These are phyloP conservation scores for Cryptococcus sp. DNA, from an alignment of 1,284 basidiomycete genomes.

Conservation along the genomic window DNA sequence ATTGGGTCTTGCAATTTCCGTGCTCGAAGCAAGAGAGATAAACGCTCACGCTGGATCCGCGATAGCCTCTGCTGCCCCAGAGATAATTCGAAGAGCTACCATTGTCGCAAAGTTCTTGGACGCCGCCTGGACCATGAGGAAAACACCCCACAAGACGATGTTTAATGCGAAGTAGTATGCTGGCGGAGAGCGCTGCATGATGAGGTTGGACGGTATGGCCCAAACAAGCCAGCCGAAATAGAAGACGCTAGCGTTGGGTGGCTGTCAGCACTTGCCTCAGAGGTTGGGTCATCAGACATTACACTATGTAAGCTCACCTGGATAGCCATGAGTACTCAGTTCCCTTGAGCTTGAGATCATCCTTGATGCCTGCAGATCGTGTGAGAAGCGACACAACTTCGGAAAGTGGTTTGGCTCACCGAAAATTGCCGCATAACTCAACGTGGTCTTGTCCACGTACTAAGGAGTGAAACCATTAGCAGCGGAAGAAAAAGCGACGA, in stretches of 20 bases:
- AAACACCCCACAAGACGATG: conserved; percentile 53
- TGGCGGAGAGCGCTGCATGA: conserved; percentile 54
- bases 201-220: conserved; percentile 54
- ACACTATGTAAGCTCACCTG: conserved; percentile 2
- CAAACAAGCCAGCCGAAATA: conserved; percentile 55
- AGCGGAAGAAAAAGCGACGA: not conserved
- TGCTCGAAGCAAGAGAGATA: not conserved
- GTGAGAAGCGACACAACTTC: no score
- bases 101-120: conserved; percentile 51
- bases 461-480: no score
- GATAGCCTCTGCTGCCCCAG: conserved; percentile 52
- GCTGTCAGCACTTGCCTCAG: not conserved
- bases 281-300: not conserved
- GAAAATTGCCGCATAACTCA: conserved; percentile 47
- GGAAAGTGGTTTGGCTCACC: conserved; percentile 10
- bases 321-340: conserved; percentile 47
- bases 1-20: not conserved
- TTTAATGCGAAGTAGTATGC: conserved; percentile 53
- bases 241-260: conserved; percentile 39
- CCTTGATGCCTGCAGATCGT: conserved; percentile 28
- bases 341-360: conserved; percentile 41
- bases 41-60: conserved; percentile 44
- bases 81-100: conserved; percentile 51
- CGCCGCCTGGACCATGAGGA: conserved; percentile 51
- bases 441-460: conserved; percentile 46